Conservation (phyloP, 306 rosid genomes). For the Begonia masoniana region DNA sequence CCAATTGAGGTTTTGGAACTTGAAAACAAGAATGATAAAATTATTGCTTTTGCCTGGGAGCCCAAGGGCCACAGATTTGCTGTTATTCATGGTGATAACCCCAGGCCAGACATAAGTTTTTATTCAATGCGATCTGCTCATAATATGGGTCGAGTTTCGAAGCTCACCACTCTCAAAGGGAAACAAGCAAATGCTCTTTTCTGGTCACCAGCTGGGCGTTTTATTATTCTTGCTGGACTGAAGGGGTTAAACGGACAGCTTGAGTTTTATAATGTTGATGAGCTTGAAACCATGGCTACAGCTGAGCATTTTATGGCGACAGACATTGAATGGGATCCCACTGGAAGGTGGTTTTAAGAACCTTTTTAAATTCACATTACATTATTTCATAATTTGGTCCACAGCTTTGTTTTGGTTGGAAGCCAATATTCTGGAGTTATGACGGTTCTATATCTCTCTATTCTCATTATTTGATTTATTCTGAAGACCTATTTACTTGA, state of each 20-base stretch:
- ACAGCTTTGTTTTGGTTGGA: not conserved
- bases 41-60: conserved; percentile 88
- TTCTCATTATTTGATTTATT: not conserved
- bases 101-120: conserved; percentile 66
- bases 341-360: not conserved
- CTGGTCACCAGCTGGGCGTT: conserved; percentile 78
- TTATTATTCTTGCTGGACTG: conserved; percentile 67
- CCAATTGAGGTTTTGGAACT: conserved; percentile 81
- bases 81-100: conserved; percentile 71
- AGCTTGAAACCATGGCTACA: not conserved
- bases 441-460: not conserved
- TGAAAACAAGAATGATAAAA: conserved; percentile 82
- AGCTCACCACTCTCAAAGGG: conserved; percentile 64
- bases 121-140: conserved; percentile 56
- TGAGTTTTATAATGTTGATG: conserved; percentile 23
- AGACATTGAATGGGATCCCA: conserved; percentile 27
- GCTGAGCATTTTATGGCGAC: not conserved
- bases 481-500: too few relatives aligned
- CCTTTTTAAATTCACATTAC: not conserved
- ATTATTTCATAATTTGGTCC: not conserved
- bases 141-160: conserved; percentile 57
- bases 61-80: conserved; percentile 82
- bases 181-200: conserved; percentile 79
- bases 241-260: conserved; percentile 63
- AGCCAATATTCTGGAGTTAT: not conserved